Conservation (phyloP, 2,329 filamentous ascomycete genomes). For the Cordyceps farinosa region DNA sequence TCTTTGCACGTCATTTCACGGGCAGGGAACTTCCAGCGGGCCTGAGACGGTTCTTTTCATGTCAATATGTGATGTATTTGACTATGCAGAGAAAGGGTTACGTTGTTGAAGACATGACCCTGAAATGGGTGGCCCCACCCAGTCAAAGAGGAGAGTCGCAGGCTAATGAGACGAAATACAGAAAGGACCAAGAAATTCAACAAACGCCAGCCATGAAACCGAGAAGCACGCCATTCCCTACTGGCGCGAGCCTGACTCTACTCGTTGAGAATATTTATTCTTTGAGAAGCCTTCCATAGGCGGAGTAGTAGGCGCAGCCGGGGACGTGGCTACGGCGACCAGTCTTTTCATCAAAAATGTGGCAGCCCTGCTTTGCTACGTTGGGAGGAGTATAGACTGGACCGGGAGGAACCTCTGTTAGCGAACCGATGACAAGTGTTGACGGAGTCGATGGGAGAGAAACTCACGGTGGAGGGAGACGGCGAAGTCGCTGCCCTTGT, state of each 20-base stretch:
- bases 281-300: constrained; percentile 49
- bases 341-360: constrained; percentile 74
- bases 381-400: constrained; percentile 83
- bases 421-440: constrained; percentile 30
- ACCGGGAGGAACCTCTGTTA: constrained; percentile 27
- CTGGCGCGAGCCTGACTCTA: constrained; percentile 19
- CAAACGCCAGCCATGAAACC: constrained; percentile 18
- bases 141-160: constrained; percentile 1
- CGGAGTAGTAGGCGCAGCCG: constrained; percentile 70
- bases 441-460: constrained; percentile 17
- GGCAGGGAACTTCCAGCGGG: constrained; percentile 13
- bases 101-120: constrained; percentile 1
- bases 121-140: constrained; percentile 13
- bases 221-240: constrained; percentile 11
- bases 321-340: constrained; percentile 69
- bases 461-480: constrained; percentile 73
- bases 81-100: constrained; percentile 12
- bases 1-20: constrained; percentile 20
- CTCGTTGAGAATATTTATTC: constrained; percentile 35
- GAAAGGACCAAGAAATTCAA: constrained; percentile 15
- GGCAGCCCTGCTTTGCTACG: constrained; percentile 75
- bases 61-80: constrained; percentile 20
- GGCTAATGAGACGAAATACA: constrained; percentile 17
- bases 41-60: constrained; percentile 23
- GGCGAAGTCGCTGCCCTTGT: constrained; percentile 70